Evolutionary conservation across 2,329 filamentous ascomycete genomes (phyloP).

Genomic region (Epichloe sylvatica): DNA sequence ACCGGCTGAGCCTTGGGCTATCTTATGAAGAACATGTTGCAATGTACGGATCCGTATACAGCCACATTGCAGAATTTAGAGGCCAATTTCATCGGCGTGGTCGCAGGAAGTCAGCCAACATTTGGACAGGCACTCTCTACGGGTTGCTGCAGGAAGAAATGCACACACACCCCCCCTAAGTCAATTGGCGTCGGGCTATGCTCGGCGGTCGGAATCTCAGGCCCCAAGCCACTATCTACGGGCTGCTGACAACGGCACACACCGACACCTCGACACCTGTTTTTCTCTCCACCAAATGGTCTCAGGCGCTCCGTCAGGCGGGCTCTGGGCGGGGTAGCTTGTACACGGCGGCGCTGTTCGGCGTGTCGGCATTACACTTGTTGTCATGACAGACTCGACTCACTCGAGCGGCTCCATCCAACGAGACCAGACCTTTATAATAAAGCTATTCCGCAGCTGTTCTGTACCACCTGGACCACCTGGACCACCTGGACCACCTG

Average conservation of each 20-base stretch:
- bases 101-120: too few species aligned
- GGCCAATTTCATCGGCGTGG: too few species aligned
- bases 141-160: too few species aligned
- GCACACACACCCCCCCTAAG: neutral
- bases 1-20: neutral
- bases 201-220: conserved; percentile 1
- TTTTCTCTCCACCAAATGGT: too few species aligned
- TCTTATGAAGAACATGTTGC: too few species aligned
- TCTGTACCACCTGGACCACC: too few species aligned
- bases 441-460: neutral
- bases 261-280: neutral
- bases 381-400: neutral
- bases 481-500: too few species aligned
- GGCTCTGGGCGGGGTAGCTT: conserved; percentile 3
- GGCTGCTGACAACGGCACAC: neutral
- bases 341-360: conserved; percentile 2
- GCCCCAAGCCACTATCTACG: neutral
- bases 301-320: neutral
- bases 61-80: too few species aligned
- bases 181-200: conserved; percentile 1
- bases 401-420: neutral
- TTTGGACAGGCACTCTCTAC: too few species aligned
- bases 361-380: conserved; percentile 1
- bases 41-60: too few species aligned
- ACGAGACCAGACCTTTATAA: neutral